These are phyloP conservation scores for Iris macrosiphon DNA, from an alignment of 106 monocot species.

Conservation along the genomic window DNA sequence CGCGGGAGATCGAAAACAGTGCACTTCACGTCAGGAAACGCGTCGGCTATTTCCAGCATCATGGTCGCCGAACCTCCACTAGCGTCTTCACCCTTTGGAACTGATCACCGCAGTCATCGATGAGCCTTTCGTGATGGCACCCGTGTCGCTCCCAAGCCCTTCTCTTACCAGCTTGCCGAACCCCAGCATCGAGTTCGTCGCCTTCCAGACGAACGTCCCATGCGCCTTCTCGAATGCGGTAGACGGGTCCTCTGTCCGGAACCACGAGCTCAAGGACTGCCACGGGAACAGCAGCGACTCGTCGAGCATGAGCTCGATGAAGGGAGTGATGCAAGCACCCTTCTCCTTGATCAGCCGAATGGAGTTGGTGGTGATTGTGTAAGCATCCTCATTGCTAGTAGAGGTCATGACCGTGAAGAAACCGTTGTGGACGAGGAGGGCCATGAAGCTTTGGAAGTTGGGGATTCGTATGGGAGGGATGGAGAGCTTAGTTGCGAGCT, in stretches of 20 bases:
- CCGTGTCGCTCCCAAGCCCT: slow-evolving; percentile 15
- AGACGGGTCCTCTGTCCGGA: neutral
- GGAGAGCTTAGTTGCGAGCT: slow-evolving; percentile 1
- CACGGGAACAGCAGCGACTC: neutral
- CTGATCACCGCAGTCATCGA: neutral
- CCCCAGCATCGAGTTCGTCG: neutral
- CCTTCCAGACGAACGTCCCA: neutral
- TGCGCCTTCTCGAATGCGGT: slow-evolving; percentile 6
- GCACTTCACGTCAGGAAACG: slow-evolving; percentile 8
- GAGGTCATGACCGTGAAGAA: too few species aligned
- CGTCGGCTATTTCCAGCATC: slow-evolving; percentile 1
- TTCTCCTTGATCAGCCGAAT: neutral
- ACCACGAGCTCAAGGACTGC: slow-evolving; percentile 1
- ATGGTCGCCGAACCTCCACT: slow-evolving; percentile 17
- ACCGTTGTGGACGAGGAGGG: slow-evolving; percentile 8
- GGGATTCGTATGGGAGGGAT: neutral
- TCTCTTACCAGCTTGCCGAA: neutral
- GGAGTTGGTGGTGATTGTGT: slow-evolving; percentile 1
- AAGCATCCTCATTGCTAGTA: neutral
- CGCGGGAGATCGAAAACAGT: slow-evolving; percentile 21
- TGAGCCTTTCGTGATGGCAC: neutral
- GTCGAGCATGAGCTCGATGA: slow-evolving; percentile 6
- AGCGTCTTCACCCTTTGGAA: slow-evolving; percentile 3
- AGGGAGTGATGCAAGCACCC: neutral
- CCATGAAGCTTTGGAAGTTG: slow-evolving; percentile 13